Conservation (phyloP, 2,329 filamentous ascomycete species). For the Ploettnerulaceae sp. region DNA sequence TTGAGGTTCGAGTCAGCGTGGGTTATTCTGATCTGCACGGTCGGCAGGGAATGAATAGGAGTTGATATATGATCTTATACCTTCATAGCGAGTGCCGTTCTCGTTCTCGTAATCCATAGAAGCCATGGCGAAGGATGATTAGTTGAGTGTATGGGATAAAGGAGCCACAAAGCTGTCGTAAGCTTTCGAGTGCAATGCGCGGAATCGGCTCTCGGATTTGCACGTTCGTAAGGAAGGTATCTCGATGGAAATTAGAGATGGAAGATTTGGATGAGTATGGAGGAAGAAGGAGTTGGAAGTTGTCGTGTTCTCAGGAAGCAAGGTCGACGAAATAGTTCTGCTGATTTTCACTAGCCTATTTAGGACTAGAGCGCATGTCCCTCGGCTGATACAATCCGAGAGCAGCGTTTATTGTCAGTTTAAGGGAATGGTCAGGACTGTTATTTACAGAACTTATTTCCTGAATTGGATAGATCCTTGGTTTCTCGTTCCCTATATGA, state of each 20-base stretch:
- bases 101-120: constrained; percentile 68
- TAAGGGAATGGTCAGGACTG: background rate
- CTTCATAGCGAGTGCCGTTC: constrained; percentile 61
- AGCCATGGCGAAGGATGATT: constrained; percentile 37
- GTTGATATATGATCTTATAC: constrained; percentile 38
- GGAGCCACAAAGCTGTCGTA: background rate
- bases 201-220: constrained; percentile 11
- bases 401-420: too few relatives aligned
- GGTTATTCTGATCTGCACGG: background rate
- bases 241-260: constrained; percentile 10
- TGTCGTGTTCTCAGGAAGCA: constrained; percentile 1
- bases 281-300: constrained; percentile 6
- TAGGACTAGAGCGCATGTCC: too few relatives aligned
- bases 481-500: too few relatives aligned
- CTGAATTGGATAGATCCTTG: too few relatives aligned
- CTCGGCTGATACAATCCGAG: too few relatives aligned
- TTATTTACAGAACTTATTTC: too few relatives aligned
- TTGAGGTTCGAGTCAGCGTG: constrained; percentile 22
- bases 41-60: background rate
- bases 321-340: background rate
- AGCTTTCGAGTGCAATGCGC: constrained; percentile 1
- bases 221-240: constrained; percentile 4
- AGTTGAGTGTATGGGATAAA: constrained; percentile 10
- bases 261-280: constrained; percentile 7
- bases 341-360: too few relatives aligned